A percentile compares a stretch with the other conserved stretches of the same genome.
phyloP scores from a whole-genome alignment of 2,329 filamentous ascomycete genomes.

The Phyllosticta paracitricarpa region DNA sequence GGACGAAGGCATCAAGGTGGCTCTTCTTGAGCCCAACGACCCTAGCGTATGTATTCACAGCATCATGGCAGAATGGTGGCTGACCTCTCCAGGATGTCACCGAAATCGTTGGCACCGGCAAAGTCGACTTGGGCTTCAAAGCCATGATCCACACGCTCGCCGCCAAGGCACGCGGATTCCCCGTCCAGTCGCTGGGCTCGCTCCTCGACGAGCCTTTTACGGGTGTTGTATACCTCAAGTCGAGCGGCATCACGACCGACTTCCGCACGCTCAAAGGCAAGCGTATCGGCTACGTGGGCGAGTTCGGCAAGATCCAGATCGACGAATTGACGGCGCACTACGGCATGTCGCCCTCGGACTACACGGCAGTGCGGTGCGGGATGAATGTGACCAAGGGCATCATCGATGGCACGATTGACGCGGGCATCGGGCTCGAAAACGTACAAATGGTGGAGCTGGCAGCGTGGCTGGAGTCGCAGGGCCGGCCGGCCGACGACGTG shows the following conservation, averaged over 20 bases:
- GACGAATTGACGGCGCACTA: conserved; percentile 72
- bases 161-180: conserved; percentile 66
- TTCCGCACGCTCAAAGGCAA: conserved; percentile 67
- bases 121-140: conserved; percentile 71
- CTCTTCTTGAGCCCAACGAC: conserved; percentile 67
- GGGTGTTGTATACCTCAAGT: conserved; percentile 66
- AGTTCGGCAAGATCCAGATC: conserved; percentile 76
- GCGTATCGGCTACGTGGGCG: conserved; percentile 68
- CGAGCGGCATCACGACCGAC: conserved; percentile 63
- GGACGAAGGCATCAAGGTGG: conserved; percentile 67
- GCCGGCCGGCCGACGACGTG: conserved; percentile 55
- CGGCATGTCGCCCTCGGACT: conserved; percentile 61
- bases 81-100: conserved; percentile 54
- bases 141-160: conserved; percentile 77
- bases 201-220: conserved; percentile 74
- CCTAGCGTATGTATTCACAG: conserved; percentile 47
- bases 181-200: conserved; percentile 61
- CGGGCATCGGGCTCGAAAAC: conserved; percentile 68
- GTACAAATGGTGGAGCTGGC: conserved; percentile 77
- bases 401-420: conserved; percentile 61
- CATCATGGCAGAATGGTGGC: background rate
- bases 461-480: conserved; percentile 59
- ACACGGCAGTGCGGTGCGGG: conserved; percentile 67
- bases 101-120: conserved; percentile 67
- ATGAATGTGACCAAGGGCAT: conserved; percentile 76